Conservation (phyloP, 2,329 filamentous ascomycete species). For the Aureobasidium namibiae region DNA sequence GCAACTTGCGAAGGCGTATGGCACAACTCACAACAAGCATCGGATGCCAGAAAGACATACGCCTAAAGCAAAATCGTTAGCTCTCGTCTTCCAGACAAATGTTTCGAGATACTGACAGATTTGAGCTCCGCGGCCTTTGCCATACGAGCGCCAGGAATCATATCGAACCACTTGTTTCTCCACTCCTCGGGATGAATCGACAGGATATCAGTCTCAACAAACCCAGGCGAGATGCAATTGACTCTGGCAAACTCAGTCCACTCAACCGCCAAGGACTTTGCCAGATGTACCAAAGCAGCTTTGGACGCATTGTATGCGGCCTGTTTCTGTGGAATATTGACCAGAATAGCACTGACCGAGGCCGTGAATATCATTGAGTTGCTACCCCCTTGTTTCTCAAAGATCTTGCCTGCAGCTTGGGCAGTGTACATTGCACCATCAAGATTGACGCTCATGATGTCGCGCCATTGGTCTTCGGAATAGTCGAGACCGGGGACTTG, state of each 20-base stretch:
- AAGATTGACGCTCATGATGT: slow-evolving; percentile 49
- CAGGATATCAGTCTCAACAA: slow-evolving; percentile 63
- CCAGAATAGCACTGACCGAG: slow-evolving; percentile 82
- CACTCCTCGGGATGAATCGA: slow-evolving; percentile 53
- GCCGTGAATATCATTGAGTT: slow-evolving; percentile 90
- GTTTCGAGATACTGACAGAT: slow-evolving; percentile 41
- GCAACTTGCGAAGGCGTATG: not conserved
- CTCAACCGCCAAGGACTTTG: slow-evolving; percentile 62
- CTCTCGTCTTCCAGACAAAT: not conserved
- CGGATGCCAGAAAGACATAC: slow-evolving; percentile 41
- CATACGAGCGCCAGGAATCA: slow-evolving; percentile 43
- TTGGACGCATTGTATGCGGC: slow-evolving; percentile 28
- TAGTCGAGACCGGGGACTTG: slow-evolving; percentile 84
- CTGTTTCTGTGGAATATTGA: slow-evolving; percentile 87
- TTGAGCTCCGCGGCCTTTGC: slow-evolving; percentile 65
- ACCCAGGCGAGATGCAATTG: slow-evolving; percentile 64
- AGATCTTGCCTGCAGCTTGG: slow-evolving; percentile 69
- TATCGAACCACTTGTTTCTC: slow-evolving; percentile 52
- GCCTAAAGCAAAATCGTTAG: slow-evolving; percentile 23
- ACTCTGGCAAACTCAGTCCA: slow-evolving; percentile 53
- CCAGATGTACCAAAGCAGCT: slow-evolving; percentile 27
- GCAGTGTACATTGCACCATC: slow-evolving; percentile 84
- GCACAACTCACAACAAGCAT: slow-evolving; percentile 26
- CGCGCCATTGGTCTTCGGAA: slow-evolving; percentile 59
- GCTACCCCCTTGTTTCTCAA: slow-evolving; percentile 71